Percentiles rank a stretch among this genome's conserved stretches.
Conservation (phyloP, 352 stramenopile species). For the Phytophthora sojae region DNA sequence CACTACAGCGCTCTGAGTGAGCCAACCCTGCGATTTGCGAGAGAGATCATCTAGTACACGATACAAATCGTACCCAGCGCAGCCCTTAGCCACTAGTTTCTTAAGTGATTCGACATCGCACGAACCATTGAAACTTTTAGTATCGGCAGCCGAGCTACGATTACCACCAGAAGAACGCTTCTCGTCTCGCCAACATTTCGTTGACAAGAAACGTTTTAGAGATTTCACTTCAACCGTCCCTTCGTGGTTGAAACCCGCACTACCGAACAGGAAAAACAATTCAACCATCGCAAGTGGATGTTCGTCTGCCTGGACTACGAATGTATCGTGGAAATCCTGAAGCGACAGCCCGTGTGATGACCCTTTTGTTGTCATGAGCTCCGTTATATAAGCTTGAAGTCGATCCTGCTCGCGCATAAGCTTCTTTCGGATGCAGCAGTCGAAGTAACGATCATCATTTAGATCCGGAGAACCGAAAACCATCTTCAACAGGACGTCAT, state of each 20-base stretch:
- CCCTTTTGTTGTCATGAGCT: constrained; percentile 23
- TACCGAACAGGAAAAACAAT: constrained; percentile 52
- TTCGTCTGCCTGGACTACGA: constrained; percentile 3
- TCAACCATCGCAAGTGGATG: constrained; percentile 31
- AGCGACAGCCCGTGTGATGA: constrained; percentile 22
- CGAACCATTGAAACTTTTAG: not conserved
- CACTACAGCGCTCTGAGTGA: constrained; percentile 15
- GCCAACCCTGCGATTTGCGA: constrained; percentile 11
- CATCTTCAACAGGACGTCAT: constrained; percentile 63
- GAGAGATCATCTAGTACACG: constrained; percentile 14
- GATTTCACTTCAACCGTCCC: constrained; percentile 30
- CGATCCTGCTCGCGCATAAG: constrained; percentile 21
- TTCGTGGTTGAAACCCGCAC: constrained; percentile 30
- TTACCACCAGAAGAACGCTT: not conserved
- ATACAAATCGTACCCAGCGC: constrained; percentile 43
- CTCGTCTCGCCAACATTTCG: constrained; percentile 29
- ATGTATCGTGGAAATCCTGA: constrained; percentile 23
- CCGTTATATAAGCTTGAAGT: constrained; percentile 21
- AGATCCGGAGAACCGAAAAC: constrained; percentile 53
- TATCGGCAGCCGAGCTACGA: not conserved
- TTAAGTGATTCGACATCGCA: constrained; percentile 17
- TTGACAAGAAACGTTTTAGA: constrained; percentile 40
- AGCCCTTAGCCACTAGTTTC: constrained; percentile 22
- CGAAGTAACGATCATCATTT: constrained; percentile 29
- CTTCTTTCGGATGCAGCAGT: constrained; percentile 27